Evolutionary conservation across 139 green algal genomes (phyloP).

Genomic region (Chlorella sp.): DNA sequence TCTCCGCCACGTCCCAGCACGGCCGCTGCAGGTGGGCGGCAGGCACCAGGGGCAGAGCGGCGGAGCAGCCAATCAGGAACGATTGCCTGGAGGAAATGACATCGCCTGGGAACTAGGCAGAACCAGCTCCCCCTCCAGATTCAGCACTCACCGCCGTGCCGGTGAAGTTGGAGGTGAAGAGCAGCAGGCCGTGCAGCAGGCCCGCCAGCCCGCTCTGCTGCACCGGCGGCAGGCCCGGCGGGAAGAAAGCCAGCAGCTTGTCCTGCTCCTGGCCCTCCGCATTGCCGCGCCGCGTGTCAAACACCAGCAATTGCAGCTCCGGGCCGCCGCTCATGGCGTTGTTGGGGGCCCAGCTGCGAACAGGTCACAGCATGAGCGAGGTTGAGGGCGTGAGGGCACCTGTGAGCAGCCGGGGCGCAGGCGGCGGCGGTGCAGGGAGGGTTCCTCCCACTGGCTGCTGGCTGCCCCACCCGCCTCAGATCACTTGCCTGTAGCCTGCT

Average conservation of each 20-base stretch:
- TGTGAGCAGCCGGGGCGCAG: too few species aligned
- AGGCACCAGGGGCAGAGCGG: not conserved
- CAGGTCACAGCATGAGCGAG: too few species aligned
- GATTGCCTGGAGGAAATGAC: not conserved
- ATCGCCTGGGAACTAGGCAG: not conserved
- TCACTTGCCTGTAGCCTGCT: too few species aligned
- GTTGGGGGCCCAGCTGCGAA: too few species aligned
- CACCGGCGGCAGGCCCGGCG: not conserved
- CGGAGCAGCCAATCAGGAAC: not conserved
- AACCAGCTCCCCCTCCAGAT: not conserved
- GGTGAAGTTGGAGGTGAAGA: constrained; percentile 47
- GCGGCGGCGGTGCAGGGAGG: too few species aligned
- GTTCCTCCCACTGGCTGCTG: too few species aligned
- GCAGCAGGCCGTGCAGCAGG: constrained; percentile 49
- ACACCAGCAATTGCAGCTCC: constrained; percentile 42
- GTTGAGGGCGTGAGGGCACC: too few species aligned
- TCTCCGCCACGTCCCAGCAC: constrained; percentile 37
- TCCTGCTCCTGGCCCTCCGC: constrained; percentile 46
- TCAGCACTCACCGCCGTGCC: not conserved
- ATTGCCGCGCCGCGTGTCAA: constrained; percentile 42
- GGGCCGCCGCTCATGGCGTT: not conserved
- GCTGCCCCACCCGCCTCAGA: too few species aligned
- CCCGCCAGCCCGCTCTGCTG: constrained; percentile 42
- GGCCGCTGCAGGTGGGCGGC: not conserved
- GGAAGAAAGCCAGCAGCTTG: constrained; percentile 49